Conservation (phyloP, 768 basidiomycete species). For the Strobilomyces dryophilus region DNA sequence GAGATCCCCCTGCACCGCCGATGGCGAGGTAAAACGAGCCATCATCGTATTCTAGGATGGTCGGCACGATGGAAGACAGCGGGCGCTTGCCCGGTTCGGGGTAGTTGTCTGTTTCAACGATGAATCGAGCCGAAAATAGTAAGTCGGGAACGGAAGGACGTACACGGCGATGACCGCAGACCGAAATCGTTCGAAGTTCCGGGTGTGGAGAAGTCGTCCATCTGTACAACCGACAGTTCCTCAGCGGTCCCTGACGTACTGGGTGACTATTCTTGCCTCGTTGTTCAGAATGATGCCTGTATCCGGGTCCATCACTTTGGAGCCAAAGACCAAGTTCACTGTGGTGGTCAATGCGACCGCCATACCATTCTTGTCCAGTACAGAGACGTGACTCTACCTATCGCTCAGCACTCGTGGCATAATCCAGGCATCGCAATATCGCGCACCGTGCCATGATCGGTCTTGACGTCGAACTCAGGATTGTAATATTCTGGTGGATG, state of each 20-base stretch:
- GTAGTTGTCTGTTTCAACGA: slow-evolving; percentile 63
- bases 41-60: slow-evolving; percentile 72
- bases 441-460: slow-evolving; percentile 78
- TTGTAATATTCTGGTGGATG: slow-evolving; percentile 82
- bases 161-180: slow-evolving; percentile 77
- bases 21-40: slow-evolving; percentile 70
- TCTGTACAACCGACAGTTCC: slow-evolving; percentile 34
- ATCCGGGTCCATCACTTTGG: slow-evolving; percentile 76
- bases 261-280: slow-evolving; percentile 45
- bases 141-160: slow-evolving; percentile 13
- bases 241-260: background rate
- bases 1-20: slow-evolving; percentile 85
- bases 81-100: slow-evolving; percentile 87
- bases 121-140: background rate
- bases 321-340: slow-evolving; percentile 88
- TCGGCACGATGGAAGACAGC: slow-evolving; percentile 78
- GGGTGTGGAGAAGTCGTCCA: slow-evolving; percentile 92
- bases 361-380: slow-evolving; percentile 82
- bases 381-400: slow-evolving; percentile 75
- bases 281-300: slow-evolving; percentile 91
- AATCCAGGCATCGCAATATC: background rate
- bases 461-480: slow-evolving; percentile 70
- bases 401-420: slow-evolving; percentile 4
- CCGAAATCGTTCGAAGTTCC: slow-evolving; percentile 83
- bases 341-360: slow-evolving; percentile 85